Base-by-base conservation (phyloP, 805 yeast species). In the Cephaloascus albidus region DNA sequence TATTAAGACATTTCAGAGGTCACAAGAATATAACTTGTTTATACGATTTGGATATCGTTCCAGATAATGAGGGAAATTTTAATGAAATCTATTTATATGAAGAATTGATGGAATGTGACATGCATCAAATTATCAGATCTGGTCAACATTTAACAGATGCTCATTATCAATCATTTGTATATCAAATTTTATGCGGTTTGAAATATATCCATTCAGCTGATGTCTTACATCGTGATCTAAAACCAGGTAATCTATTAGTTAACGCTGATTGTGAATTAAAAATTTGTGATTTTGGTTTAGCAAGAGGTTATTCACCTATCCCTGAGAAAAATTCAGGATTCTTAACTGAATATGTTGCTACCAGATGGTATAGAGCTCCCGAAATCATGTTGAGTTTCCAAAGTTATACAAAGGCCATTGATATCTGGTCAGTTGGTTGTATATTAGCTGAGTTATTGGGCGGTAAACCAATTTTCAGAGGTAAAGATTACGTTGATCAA, bases 301-400 rank as follows among this genome's bases (percentile, higher is more conserved):
- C 97, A 1, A 74, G 97, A 57, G 96, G 97, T 30, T 88, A 83
- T 49, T 78, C 87, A 8, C 78, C 78, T 43, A 82, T 81, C 52
- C 85, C 88, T 1, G 89, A 81, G 43, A 85, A 81, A 50, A 87
- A 88, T 50, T 84, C 85, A 26, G 97, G 96, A n/a, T 90, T 87
- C 52, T 66, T 90, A 69, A 93, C 98, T 1, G 97, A 90, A 59
- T 93, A 93, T 56, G 98, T 93, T 20, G 97, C 98, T 26, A 93
- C 98, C 1, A 74, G 98, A 57, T 93, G 98, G 98, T 93, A 93
- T 61, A 71, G 98, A 49, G 98, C 98, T 3, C 98, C 98, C 0
- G 98, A 93, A 55, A 88, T 93, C 60, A 90, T 93, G 88, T 70
- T 93, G 40, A 82, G 94, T 46, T 87, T 85, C 65, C 95, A 93